Base-by-base conservation (phyloP, 345 rosid species). In the Excoecaria agallocha region DNA sequence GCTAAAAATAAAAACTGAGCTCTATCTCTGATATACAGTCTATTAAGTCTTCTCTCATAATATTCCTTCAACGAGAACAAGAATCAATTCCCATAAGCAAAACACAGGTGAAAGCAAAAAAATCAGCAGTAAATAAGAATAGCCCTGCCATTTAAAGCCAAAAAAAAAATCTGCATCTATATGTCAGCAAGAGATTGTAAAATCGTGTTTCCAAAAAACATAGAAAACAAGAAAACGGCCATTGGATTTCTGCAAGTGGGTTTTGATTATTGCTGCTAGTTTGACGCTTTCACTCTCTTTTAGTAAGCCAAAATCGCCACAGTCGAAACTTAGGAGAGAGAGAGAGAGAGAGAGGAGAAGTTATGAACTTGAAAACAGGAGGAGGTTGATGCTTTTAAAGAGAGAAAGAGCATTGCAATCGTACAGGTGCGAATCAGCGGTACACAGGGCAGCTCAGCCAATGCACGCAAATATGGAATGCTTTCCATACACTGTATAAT, bases 151-250 rank as follows among this genome's bases (percentile, higher is more conserved):
- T 22, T 63, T 24, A 55, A 69, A 46, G 73, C 11, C 60, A 65
- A 76, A 68, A n/a, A 64, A 49, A 12, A 30, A 65, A n/a, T n/a
- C 4, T 64, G n/a, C 55, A 62, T 64, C 56, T 77, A 3, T 20
- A 35, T 19, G 35, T 69, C 74, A 61, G 70, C 51, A 65, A 79
- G 58, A 64, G 24, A 74, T 24, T 24, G 79, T 22, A 57, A 35
- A 69, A 55, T 19, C n/a, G 20, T 51, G 65, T 77, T 64, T 63
- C 70, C 63, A 84, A 68, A 72, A 75, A 79, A 79, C 66, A 73
- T 59, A 37, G 60, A 12, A 46, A 20, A 66, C 54, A n/a, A n/a
- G 15, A 11, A 60, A 48, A 70, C 0, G 20, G 25, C 22, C n/a
- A 63, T 57, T 69, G 25, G 24, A 57, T 73, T 76, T 55, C 68